Percentiles rank a stretch among this genome's conserved stretches.
Evolutionary conservation across 345 rosid genomes (phyloP).

Genomic region (Kandelia obovata): DNA sequence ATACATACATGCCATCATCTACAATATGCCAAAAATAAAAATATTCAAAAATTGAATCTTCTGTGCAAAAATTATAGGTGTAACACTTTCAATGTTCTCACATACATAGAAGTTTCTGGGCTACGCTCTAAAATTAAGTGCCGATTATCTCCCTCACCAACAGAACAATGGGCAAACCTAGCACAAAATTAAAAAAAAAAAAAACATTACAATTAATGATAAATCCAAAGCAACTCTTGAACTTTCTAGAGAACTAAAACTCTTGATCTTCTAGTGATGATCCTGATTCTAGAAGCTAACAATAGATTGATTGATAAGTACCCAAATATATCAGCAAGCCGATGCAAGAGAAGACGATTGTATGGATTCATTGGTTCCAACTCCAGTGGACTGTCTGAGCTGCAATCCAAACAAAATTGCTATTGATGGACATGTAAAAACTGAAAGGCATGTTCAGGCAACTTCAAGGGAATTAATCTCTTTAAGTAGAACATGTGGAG

Average conservation of each 20-base stretch:
- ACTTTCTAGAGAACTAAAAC: neutral
- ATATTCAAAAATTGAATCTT: too few species aligned
- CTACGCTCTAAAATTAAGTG: conserved; percentile 56
- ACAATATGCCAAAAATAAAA: too few species aligned
- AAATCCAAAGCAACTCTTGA: neutral
- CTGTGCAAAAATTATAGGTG: too few species aligned
- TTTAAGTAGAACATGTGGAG: too few species aligned
- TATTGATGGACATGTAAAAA: neutral
- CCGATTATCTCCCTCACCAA: conserved; percentile 60
- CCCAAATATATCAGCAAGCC: conserved; percentile 74
- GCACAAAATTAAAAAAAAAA: neutral
- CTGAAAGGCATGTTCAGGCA: neutral
- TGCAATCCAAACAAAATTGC: conserved; percentile 27
- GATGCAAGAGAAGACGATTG: conserved; percentile 61
- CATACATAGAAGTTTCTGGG: conserved; percentile 60
- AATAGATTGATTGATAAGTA: conserved; percentile 12
- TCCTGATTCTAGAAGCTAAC: neutral
- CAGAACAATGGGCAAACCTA: conserved; percentile 65
- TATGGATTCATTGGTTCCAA: conserved; percentile 71
- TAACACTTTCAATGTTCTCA: too few species aligned
- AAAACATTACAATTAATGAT: neutral
- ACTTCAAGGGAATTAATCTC: neutral
- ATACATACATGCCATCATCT: too few species aligned
- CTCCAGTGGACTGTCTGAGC: conserved; percentile 50
- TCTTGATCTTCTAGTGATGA: neutral